These are phyloP conservation scores for Phytophthora agathidicida DNA, from an alignment of 352 stramenopile genomes.

Conservation along the genomic window DNA sequence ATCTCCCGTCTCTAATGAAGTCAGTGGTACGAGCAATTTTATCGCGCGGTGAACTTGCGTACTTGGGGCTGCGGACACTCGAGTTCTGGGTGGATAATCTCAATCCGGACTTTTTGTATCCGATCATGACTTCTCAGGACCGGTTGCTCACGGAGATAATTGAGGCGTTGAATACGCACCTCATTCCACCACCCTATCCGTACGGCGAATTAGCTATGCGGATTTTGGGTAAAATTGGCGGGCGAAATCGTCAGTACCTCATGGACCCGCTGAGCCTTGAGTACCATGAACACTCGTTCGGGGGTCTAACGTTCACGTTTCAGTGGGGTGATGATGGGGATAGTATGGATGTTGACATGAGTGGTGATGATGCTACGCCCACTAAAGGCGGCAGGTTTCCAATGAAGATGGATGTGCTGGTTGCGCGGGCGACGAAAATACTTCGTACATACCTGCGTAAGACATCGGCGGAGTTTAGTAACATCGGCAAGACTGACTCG, in stretches of 20 bases:
- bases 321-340: conserved; percentile 41
- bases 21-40: conserved; percentile 95
- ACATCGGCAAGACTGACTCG: conserved; percentile 62
- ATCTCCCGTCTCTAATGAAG: conserved; percentile 96
- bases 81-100: conserved; percentile 99
- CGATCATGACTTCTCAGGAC: conserved; percentile 92
- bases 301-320: conserved; percentile 59
- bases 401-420: conserved; percentile 68
- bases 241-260: conserved; percentile 91
- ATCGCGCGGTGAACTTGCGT: conserved; percentile 94
- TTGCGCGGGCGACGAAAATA: conserved; percentile 51
- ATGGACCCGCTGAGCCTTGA: conserved; percentile 82
- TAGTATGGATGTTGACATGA: conserved; percentile 29
- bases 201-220: conserved; percentile 96
- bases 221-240: conserved; percentile 98
- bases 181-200: conserved; percentile 96
- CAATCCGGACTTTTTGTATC: conserved; percentile 97
- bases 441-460: conserved; percentile 70
- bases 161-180: conserved; percentile 94
- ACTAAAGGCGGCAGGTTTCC: conserved; percentile 25
- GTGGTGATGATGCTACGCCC: conserved; percentile 3
- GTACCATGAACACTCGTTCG: conserved; percentile 50
- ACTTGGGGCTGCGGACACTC: conserved; percentile 94
- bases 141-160: conserved; percentile 95
- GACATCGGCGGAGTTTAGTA: conserved; percentile 54